Evolutionary conservation across 2,329 filamentous ascomycete genomes (phyloP).

Genomic region (Pseudocercospora macadamiae): DNA sequence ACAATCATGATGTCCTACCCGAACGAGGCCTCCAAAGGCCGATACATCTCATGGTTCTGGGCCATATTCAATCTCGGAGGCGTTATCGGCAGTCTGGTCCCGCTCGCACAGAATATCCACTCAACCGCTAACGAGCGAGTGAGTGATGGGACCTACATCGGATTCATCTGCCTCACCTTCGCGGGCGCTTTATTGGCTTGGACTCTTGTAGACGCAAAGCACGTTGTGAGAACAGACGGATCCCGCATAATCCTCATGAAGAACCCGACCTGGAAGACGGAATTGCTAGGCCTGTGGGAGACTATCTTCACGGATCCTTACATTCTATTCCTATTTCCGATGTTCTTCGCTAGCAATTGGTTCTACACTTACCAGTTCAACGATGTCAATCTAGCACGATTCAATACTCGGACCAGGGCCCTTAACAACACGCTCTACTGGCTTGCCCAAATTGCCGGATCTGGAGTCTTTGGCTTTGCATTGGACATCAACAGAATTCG

Average conservation of each 20-base stretch:
- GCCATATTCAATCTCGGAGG: conserved; percentile 90
- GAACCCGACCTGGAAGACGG: conserved; percentile 75
- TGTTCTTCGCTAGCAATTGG: conserved; percentile 79
- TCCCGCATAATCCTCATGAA: conserved; percentile 83
- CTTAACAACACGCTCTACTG: conserved; percentile 76
- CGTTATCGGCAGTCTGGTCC: conserved; percentile 77
- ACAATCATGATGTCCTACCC: conserved; percentile 91
- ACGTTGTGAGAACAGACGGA: conserved; percentile 74
- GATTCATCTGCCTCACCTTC: conserved; percentile 81
- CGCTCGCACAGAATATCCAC: conserved; percentile 72
- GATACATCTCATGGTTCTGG: conserved; percentile 90
- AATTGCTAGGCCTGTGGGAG: conserved; percentile 74
- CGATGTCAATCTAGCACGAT: conserved; percentile 68
- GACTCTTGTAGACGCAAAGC: conserved; percentile 69
- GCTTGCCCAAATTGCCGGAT: conserved; percentile 74
- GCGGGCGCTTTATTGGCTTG: conserved; percentile 70
- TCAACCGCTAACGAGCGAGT: conserved; percentile 55
- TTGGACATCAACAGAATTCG: conserved; percentile 64
- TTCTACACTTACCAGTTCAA: conserved; percentile 82
- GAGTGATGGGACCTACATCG: conserved; percentile 78
- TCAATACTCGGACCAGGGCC: conserved; percentile 73
- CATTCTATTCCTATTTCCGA: conserved; percentile 74
- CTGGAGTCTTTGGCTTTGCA: conserved; percentile 69
- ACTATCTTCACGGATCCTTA: conserved; percentile 71
- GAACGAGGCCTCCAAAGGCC: conserved; percentile 76